Evolutionary conservation across 2,329 filamentous ascomycete species (phyloP).

Genomic region (Curvularia lunata): DNA sequence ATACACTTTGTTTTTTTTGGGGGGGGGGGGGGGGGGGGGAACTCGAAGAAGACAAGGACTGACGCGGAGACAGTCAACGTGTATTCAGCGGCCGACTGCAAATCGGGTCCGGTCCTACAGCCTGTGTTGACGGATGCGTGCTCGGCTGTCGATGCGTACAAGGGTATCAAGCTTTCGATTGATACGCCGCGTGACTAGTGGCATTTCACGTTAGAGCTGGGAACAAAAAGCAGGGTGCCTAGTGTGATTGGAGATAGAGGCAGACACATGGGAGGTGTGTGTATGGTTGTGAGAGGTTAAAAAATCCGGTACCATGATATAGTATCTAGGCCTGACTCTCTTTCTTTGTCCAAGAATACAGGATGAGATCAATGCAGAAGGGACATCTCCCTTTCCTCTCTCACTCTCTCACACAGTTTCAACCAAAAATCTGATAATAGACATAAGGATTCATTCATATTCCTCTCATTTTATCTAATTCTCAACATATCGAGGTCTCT

Average conservation of each 20-base stretch:
- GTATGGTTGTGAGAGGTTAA: too few relatives aligned
- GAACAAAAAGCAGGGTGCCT: background rate
- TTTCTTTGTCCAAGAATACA: too few relatives aligned
- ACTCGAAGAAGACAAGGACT: too few relatives aligned
- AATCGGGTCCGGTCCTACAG: conserved; percentile 2
- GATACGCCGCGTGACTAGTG: background rate
- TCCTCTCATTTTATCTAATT: background rate
- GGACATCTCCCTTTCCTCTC: too few relatives aligned
- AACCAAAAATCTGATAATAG: background rate
- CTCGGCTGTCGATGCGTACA: conserved; percentile 8
- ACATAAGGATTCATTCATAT: background rate
- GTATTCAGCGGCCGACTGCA: background rate
- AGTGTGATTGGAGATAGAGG: too few relatives aligned
- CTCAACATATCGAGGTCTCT: background rate
- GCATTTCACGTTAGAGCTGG: background rate
- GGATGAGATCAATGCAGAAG: too few relatives aligned
- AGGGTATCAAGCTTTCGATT: conserved; percentile 12
- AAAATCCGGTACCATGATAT: too few relatives aligned
- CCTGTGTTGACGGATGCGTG: conserved; percentile 8
- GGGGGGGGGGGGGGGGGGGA: too few relatives aligned
- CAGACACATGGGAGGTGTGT: too few relatives aligned
- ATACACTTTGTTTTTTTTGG: too few relatives aligned
- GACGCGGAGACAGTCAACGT: background rate
- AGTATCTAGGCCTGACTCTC: too few relatives aligned
- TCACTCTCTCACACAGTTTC: too few relatives aligned